Percentiles rank a stretch among this genome's conserved stretches.
Evolutionary conservation across 257 asterid species (phyloP).

Genomic region (Datura wrightii): DNA sequence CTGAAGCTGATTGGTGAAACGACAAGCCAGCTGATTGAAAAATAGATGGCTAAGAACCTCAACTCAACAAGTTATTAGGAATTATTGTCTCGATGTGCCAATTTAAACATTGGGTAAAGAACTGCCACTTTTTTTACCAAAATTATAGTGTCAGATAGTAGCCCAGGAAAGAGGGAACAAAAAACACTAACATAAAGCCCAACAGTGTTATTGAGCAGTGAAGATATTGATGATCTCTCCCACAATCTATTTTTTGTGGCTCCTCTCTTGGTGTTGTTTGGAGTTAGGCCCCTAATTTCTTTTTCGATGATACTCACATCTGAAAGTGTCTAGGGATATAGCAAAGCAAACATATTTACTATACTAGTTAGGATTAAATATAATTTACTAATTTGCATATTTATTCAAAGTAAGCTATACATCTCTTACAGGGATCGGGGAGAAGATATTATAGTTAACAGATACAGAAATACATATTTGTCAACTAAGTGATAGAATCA

Average conservation of each 20-base stretch:
- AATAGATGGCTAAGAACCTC: slow-evolving; percentile 34
- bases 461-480: slow-evolving; percentile 24
- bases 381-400: neutral
- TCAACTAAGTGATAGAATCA: neutral
- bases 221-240: slow-evolving; percentile 21
- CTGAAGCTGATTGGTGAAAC: slow-evolving; percentile 31
- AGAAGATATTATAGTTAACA: neutral
- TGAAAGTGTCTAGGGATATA: slow-evolving; percentile 11
- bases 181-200: slow-evolving; percentile 26
- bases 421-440: neutral
- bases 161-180: neutral
- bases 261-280: slow-evolving; percentile 16
- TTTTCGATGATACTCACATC: neutral
- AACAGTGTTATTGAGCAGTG: slow-evolving; percentile 6
- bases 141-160: slow-evolving; percentile 18
- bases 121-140: neutral
- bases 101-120: slow-evolving; percentile 29
- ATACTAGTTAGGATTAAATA: neutral
- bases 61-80: slow-evolving; percentile 36
- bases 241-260: slow-evolving; percentile 22
- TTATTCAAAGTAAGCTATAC: neutral
- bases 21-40: slow-evolving; percentile 35
- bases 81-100: slow-evolving; percentile 27
- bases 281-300: slow-evolving; percentile 22
- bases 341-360: neutral